These are phyloP conservation scores for Xylaria telfairii DNA, from an alignment of 495 filamentous ascomycete species.

Conservation along the genomic window DNA sequence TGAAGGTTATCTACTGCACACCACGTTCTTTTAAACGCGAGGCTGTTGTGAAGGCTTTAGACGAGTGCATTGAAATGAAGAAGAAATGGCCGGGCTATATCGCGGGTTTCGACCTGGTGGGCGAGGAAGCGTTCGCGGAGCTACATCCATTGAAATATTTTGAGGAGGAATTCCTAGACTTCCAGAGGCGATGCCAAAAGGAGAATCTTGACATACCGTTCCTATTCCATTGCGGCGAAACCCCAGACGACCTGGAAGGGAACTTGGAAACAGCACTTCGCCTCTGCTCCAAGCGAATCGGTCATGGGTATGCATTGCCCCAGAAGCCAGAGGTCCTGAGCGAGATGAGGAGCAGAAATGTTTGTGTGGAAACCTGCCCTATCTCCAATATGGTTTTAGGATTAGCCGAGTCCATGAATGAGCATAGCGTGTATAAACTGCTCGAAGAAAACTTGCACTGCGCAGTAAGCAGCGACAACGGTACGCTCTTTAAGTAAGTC, in stretches of 20 bases:
- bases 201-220: constrained; percentile 85
- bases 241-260: constrained; percentile 77
- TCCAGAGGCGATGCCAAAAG: constrained; percentile 72
- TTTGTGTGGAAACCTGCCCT: constrained; percentile 88
- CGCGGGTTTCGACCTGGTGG: constrained; percentile 84
- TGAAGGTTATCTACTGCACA: constrained; percentile 61
- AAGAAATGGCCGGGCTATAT: constrained; percentile 72
- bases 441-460: constrained; percentile 60
- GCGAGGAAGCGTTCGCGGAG: constrained; percentile 71
- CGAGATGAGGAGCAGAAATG: constrained; percentile 78
- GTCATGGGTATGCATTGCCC: constrained; percentile 88
- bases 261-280: constrained; percentile 90
- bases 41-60: constrained; percentile 68
- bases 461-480: constrained; percentile 61
- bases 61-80: constrained; percentile 81
- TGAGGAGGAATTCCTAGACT: constrained; percentile 79
- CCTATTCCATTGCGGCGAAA: constrained; percentile 94
- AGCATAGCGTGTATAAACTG: constrained; percentile 57
- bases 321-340: constrained; percentile 85
- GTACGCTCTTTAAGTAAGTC: constrained; percentile 58
- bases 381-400: constrained; percentile 83
- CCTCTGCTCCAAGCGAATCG: constrained; percentile 83
- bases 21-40: constrained; percentile 63
- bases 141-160: constrained; percentile 74
- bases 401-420: constrained; percentile 52